Conservation (phyloP, 768 basidiomycete species). For the Leccinum ochraceum region DNA sequence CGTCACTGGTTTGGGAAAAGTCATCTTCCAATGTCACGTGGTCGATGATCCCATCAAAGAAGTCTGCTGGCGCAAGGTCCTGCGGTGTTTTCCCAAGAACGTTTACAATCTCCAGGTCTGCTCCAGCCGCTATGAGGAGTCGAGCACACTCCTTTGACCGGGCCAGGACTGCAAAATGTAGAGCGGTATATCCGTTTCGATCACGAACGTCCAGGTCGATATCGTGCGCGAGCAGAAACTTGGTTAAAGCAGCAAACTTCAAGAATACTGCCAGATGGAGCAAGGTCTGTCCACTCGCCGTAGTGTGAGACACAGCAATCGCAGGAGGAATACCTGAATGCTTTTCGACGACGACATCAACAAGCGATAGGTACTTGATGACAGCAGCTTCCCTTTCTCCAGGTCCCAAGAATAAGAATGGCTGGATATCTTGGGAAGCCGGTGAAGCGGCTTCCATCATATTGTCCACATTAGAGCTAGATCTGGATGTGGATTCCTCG, state of each 20-base stretch:
- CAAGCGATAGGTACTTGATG: conserved; percentile 75
- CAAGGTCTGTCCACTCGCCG: conserved; percentile 77
- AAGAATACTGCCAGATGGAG: conserved; percentile 86
- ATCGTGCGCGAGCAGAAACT: conserved; percentile 68
- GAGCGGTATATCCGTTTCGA: conserved; percentile 84
- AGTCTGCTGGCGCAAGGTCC: conserved; percentile 52
- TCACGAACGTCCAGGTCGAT: conserved; percentile 86
- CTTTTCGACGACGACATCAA: conserved; percentile 62
- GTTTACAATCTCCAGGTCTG: conserved; percentile 76
- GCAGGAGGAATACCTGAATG: conserved; percentile 42
- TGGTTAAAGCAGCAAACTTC: conserved; percentile 67
- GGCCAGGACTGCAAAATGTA: conserved; percentile 80
- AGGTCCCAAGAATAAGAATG: conserved; percentile 55
- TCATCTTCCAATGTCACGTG: conserved; percentile 21
- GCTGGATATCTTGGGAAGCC: conserved; percentile 52
- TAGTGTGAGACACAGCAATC: conserved; percentile 69
- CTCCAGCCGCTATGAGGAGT: conserved; percentile 76
- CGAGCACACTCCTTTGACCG: conserved; percentile 63
- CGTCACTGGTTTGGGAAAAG: conserved; percentile 34
- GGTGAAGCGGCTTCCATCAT: conserved; percentile 57
- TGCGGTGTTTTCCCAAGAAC: conserved; percentile 67
- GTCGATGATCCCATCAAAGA: conserved; percentile 43
- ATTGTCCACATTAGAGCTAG: conserved; percentile 36
- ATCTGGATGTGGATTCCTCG: conserved; percentile 42
- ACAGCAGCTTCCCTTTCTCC: conserved; percentile 68